Evolutionary conservation across 805 yeast species (phyloP).

Genomic region (Candida schatavii): DNA sequence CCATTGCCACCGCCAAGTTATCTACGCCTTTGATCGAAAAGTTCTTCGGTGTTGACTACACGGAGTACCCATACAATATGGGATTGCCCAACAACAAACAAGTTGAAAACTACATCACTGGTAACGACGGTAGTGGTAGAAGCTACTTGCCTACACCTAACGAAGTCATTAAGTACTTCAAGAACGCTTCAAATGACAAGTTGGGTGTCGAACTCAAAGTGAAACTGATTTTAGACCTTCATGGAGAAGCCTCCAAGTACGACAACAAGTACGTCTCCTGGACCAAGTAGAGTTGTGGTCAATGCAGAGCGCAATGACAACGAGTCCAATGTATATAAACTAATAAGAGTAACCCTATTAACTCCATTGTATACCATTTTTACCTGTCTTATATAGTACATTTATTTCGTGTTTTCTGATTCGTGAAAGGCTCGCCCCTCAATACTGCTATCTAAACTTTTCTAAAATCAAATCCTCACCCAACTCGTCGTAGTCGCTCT

Average conservation of each 20-base stretch:
- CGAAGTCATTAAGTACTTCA: conserved; percentile 68
- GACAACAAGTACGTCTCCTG: conserved; percentile 42
- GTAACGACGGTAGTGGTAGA: conserved; percentile 63
- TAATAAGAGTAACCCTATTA: neutral
- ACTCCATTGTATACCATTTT: neutral
- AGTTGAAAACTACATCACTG: conserved; percentile 64
- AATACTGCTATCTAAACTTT: conserved; percentile 25
- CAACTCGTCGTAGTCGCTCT: conserved; percentile 62
- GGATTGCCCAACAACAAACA: conserved; percentile 78
- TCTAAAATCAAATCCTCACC: conserved; percentile 46
- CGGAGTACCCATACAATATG: conserved; percentile 57
- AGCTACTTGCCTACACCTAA: conserved; percentile 64
- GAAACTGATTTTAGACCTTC: conserved; percentile 55
- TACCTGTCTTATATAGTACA: neutral
- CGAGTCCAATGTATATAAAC: no score
- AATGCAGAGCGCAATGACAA: no score
- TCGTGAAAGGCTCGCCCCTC: no score
- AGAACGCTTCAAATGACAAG: conserved; percentile 45
- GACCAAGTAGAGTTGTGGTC: no score
- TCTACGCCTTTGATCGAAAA: conserved; percentile 35
- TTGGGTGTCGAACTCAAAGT: conserved; percentile 63
- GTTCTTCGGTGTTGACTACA: conserved; percentile 39
- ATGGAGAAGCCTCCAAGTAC: conserved; percentile 42
- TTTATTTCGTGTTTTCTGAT: no score
- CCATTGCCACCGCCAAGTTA: conserved; percentile 25